A percentile compares a stretch with the other conserved stretches of the same genome.
These are phyloP conservation scores for Sporothrix pallida DNA, from an alignment of 2,329 filamentous ascomycete species.

Conservation along the genomic window DNA sequence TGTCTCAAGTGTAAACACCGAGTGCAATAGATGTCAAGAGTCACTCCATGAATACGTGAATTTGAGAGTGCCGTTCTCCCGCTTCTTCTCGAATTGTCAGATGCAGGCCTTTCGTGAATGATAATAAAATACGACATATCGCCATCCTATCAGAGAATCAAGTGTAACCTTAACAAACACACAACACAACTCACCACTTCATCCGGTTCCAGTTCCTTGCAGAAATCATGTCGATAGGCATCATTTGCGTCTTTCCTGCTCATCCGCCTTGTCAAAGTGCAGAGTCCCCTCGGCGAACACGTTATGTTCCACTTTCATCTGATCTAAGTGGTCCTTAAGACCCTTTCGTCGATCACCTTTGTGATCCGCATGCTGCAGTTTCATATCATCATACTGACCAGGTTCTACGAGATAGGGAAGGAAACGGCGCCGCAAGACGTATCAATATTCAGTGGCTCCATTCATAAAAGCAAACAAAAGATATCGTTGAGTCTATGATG, in stretches of 20 bases:
- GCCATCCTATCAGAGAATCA: neutral
- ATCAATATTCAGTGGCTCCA: constrained; percentile 1
- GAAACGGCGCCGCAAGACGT: neutral
- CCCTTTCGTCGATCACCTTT: constrained; percentile 28
- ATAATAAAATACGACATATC: constrained; percentile 5
- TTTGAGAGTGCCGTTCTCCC: neutral
- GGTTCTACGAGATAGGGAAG: neutral
- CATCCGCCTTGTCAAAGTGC: neutral
- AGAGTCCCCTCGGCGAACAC: neutral
- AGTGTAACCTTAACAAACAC: neutral
- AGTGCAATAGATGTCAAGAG: neutral
- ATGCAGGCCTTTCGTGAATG: neutral
- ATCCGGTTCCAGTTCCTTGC: neutral
- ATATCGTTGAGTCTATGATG: neutral
- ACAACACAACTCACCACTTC: neutral
- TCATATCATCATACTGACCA: constrained; percentile 17
- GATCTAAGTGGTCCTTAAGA: neutral
- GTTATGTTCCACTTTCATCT: constrained; percentile 19
- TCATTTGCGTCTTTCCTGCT: no score
- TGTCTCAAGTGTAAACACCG: neutral
- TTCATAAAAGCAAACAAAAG: neutral
- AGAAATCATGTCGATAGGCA: neutral
- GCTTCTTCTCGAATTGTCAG: neutral
- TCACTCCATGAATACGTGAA: neutral
- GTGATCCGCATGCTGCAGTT: constrained; percentile 26